These are phyloP conservation scores for Yamadazyma diospyri DNA, from an alignment of 1,139 yeast genomes.

Conservation along the genomic window DNA sequence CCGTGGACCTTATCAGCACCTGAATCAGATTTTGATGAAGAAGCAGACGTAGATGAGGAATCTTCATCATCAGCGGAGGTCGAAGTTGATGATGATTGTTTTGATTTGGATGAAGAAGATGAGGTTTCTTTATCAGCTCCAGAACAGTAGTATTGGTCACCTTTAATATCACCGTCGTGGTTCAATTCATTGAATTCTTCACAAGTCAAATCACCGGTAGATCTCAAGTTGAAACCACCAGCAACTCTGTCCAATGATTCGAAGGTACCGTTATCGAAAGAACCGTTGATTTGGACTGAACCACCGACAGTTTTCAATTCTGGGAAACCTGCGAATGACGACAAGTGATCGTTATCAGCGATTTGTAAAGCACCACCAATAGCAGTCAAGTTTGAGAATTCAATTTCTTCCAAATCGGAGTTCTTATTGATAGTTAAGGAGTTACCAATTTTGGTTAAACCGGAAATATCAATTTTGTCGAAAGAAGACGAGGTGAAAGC, in stretches of 20 bases:
- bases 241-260: slow-evolving; percentile 68
- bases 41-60: slow-evolving; percentile 23
- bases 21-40: slow-evolving; percentile 23
- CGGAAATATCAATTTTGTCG: slow-evolving; percentile 52
- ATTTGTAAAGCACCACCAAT: slow-evolving; percentile 89
- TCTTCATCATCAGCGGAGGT: slow-evolving; percentile 14
- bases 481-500: slow-evolving; percentile 69
- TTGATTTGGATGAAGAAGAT: slow-evolving; percentile 42
- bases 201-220: slow-evolving; percentile 79
- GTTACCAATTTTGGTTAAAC: slow-evolving; percentile 67
- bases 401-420: slow-evolving; percentile 63
- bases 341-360: slow-evolving; percentile 75
- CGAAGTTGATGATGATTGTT: slow-evolving; percentile 22
- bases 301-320: slow-evolving; percentile 75
- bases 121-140: slow-evolving; percentile 52
- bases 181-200: slow-evolving; percentile 63
- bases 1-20: slow-evolving; percentile 30
- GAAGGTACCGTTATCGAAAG: slow-evolving; percentile 75
- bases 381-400: slow-evolving; percentile 64
- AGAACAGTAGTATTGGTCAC: slow-evolving; percentile 83
- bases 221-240: slow-evolving; percentile 87
- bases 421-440: slow-evolving; percentile 75
- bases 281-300: slow-evolving; percentile 78
- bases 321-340: slow-evolving; percentile 68
- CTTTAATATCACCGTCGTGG: slow-evolving; percentile 76